These are phyloP conservation scores for Fusarium decemcellulare DNA, from an alignment of 2,329 filamentous ascomycete species.

Conservation along the genomic window DNA sequence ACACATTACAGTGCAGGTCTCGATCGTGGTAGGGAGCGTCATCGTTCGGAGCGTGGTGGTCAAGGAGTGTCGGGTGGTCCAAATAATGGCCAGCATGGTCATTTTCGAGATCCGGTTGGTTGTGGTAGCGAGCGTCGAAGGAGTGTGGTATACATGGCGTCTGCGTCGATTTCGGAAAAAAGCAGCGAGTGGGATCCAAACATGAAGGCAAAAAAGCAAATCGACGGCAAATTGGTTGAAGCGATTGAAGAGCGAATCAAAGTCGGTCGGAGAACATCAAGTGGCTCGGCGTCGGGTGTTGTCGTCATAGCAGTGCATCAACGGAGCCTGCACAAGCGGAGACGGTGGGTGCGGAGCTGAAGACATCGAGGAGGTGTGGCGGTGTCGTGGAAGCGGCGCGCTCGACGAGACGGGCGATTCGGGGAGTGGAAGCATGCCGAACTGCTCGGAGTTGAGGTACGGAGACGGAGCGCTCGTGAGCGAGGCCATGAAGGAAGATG, in stretches of 20 bases:
- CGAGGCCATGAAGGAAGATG: conserved; percentile 53
- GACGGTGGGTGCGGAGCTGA: conserved; percentile 53
- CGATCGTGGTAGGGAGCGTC: conserved; percentile 48
- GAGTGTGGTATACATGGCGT: conserved; percentile 56
- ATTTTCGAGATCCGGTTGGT: conserved; percentile 16
- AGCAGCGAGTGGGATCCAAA: conserved; percentile 35
- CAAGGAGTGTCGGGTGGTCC: conserved; percentile 42
- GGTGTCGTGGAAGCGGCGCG: conserved; percentile 55
- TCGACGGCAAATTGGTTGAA: conserved; percentile 35
- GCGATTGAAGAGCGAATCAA: conserved; percentile 23
- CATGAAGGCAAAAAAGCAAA: conserved; percentile 31
- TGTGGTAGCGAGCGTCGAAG: conserved; percentile 54
- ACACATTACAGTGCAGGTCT: conserved; percentile 46
- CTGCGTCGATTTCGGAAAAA: conserved; percentile 48
- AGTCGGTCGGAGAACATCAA: conserved; percentile 45
- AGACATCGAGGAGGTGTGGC: conserved; percentile 54
- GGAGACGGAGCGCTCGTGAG: conserved; percentile 59
- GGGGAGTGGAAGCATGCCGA: conserved; percentile 61
- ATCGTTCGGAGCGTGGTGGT: conserved; percentile 49
- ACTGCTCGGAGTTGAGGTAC: conserved; percentile 59
- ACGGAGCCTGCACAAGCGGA: conserved; percentile 51
- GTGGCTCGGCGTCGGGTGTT: conserved; percentile 54
- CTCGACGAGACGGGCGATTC: conserved; percentile 59
- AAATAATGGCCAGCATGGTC: not conserved
- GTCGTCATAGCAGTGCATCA: conserved; percentile 49